These are phyloP conservation scores for Coniochaeta prunicola DNA, from an alignment of 2,329 filamentous ascomycete genomes.

Conservation along the genomic window DNA sequence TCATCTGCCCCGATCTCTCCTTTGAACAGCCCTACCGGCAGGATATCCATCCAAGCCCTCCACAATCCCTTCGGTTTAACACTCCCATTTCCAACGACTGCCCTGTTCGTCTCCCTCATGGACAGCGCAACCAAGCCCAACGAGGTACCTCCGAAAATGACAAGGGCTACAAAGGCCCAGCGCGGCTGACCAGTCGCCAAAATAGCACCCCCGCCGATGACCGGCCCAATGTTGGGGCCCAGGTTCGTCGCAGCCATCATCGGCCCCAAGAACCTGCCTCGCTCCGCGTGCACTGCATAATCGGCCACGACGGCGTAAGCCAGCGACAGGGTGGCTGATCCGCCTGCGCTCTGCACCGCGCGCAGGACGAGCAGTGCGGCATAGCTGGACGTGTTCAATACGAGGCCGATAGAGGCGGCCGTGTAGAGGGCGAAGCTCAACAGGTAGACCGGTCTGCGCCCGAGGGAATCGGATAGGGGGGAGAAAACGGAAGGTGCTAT, in stretches of 20 bases:
- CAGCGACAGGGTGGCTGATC: conserved; percentile 57
- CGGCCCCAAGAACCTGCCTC: conserved; percentile 61
- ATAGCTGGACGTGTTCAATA: conserved; percentile 41
- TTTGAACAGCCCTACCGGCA: background rate
- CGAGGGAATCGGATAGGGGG: conserved; percentile 47
- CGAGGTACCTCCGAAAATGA: conserved; percentile 32
- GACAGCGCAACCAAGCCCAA: conserved; percentile 42
- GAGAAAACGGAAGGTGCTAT: conserved; percentile 49
- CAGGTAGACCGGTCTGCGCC: conserved; percentile 50
- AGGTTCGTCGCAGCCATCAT: conserved; percentile 47
- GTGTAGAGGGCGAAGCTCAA: conserved; percentile 46
- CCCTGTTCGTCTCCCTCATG: conserved; percentile 46
- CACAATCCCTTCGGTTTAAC: background rate
- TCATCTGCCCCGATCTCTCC: background rate
- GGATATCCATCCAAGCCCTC: background rate
- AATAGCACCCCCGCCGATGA: conserved; percentile 4
- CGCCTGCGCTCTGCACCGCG: conserved; percentile 52
- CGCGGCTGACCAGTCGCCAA: conserved; percentile 27
- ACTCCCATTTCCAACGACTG: conserved; percentile 45
- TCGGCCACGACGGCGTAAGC: conserved; percentile 63
- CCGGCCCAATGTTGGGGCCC: conserved; percentile 17
- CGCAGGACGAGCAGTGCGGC: conserved; percentile 49
- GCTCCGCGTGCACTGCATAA: conserved; percentile 54
- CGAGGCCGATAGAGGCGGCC: conserved; percentile 45
- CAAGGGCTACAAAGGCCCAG: conserved; percentile 58